These are phyloP conservation scores for Solanum appendiculatum DNA, from an alignment of 257 asterid species.

Conservation along the genomic window DNA sequence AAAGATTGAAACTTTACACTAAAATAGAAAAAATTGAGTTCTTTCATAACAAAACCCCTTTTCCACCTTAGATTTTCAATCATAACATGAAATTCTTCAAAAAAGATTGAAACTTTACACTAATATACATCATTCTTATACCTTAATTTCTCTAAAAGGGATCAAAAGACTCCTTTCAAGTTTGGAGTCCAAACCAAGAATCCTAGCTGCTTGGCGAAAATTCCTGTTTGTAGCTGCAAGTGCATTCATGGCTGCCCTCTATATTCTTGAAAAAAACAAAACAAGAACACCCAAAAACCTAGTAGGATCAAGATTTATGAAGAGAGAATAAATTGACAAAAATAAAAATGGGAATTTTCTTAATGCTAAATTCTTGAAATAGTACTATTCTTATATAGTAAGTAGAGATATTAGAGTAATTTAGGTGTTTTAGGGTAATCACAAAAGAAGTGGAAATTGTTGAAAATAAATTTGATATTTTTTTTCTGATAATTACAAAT, in stretches of 20 bases:
- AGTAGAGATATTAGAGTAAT: not conserved
- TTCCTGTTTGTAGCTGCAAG: slow-evolving; percentile 91
- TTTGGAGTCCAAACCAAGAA: slow-evolving; percentile 80
- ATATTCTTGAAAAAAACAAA: not conserved
- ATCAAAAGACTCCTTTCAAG: slow-evolving; percentile 83
- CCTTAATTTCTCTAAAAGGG: slow-evolving; percentile 97
- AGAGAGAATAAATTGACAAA: not conserved
- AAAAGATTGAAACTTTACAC: not conserved
- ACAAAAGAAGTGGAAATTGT: not conserved
- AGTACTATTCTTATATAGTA: not conserved
- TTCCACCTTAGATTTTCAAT: not conserved
- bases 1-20: not conserved
- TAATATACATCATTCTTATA: not conserved
- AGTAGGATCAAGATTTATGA: not conserved
- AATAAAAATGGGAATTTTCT: not conserved
- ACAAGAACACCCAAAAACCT: not conserved
- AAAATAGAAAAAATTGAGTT: too few relatives aligned
- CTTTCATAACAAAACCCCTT: not conserved
- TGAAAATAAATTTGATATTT: not conserved
- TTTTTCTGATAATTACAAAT: not conserved
- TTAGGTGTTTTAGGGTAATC: not conserved
- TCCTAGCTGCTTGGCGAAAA: slow-evolving; percentile 83
- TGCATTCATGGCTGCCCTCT: slow-evolving; percentile 55
- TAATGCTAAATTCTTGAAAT: not conserved
- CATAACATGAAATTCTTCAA: not conserved